These are phyloP conservation scores for Blastobotrys illinoisensis DNA, from an alignment of 1,139 yeast species.

Conservation along the genomic window DNA sequence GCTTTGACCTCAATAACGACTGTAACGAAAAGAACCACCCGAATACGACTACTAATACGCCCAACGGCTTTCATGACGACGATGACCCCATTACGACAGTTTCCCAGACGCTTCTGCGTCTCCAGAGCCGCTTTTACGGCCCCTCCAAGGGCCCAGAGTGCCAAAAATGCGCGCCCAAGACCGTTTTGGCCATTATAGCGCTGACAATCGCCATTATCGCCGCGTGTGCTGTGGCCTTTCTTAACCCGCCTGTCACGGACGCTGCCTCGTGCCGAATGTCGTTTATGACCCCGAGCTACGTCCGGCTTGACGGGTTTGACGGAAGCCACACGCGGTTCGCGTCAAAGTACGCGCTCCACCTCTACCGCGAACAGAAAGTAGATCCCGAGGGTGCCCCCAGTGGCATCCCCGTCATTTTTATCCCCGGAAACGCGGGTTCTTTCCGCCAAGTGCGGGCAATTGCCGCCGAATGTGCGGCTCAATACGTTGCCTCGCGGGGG, in stretches of 20 bases:
- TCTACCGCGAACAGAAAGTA: slow-evolving; percentile 45
- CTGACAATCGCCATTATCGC: slow-evolving; percentile 11
- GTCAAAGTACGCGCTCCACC: slow-evolving; percentile 65
- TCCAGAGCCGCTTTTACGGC: background rate
- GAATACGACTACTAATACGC: background rate
- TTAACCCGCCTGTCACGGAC: background rate
- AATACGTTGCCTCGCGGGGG: slow-evolving; percentile 42
- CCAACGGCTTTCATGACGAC: background rate
- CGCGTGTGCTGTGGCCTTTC: slow-evolving; percentile 13
- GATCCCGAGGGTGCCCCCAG: slow-evolving; percentile 33
- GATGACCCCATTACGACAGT: background rate
- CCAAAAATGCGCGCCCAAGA: background rate
- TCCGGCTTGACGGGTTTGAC: slow-evolving; percentile 63
- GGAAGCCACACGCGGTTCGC: slow-evolving; percentile 61
- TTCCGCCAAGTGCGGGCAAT: slow-evolving; percentile 84
- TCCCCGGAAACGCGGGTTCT: slow-evolving; percentile 98
- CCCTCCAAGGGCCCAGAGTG: background rate
- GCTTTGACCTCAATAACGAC: background rate
- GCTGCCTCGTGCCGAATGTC: slow-evolving; percentile 22
- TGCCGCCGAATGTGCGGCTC: slow-evolving; percentile 59
- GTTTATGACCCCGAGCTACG: slow-evolving; percentile 56
- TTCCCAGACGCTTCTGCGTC: background rate
- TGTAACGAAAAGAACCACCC: background rate
- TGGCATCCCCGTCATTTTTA: slow-evolving; percentile 85
- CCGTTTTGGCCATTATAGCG: background rate